These are phyloP conservation scores for Rhizopogon vinicolor DNA, from an alignment of 768 basidiomycete genomes.

Conservation along the genomic window DNA sequence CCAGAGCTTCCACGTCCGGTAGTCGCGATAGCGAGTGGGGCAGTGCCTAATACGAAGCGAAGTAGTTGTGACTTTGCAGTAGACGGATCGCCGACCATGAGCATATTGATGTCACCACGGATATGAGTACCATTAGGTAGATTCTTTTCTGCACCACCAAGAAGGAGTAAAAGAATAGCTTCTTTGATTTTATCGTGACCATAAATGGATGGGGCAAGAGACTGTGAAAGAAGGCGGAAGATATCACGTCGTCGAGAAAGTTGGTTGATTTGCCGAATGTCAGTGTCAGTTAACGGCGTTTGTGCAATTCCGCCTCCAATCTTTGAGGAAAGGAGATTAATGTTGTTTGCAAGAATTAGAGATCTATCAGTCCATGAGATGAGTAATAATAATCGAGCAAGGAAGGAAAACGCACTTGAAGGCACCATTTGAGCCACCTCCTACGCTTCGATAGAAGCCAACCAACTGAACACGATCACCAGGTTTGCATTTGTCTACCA, in stretches of 20 bases:
- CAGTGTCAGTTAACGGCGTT: conserved; percentile 84
- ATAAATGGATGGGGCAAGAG: conserved; percentile 95
- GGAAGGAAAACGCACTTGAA: conserved; percentile 66
- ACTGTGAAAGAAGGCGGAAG: conserved; percentile 85
- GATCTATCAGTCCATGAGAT: conserved; percentile 50
- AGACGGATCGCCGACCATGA: conserved; percentile 99
- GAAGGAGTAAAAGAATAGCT: conserved; percentile 86
- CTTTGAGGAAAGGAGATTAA: conserved; percentile 92
- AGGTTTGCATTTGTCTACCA: conserved; percentile 97
- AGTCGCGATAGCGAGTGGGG: conserved; percentile 96
- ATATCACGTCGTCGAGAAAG: conserved; percentile 84
- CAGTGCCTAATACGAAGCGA: conserved; percentile 93
- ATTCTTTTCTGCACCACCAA: conserved; percentile 98
- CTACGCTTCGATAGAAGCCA: conserved; percentile 90
- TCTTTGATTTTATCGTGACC: conserved; percentile 96
- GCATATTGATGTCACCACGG: conserved; percentile 97
- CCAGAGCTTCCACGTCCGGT: conserved; percentile 98
- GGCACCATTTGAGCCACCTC: conserved; percentile 85
- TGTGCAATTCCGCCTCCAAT: conserved; percentile 94
- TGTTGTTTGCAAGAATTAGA: conserved; percentile 89
- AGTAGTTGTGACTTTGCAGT: conserved; percentile 97
- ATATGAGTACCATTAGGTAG: conserved; percentile 96
- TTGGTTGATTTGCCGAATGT: conserved; percentile 95
- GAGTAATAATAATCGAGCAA: conserved; percentile 9
- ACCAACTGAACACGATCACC: conserved; percentile 97